These are phyloP conservation scores for Tulasnella sp. DNA, from an alignment of 768 basidiomycete genomes.

Conservation along the genomic window DNA sequence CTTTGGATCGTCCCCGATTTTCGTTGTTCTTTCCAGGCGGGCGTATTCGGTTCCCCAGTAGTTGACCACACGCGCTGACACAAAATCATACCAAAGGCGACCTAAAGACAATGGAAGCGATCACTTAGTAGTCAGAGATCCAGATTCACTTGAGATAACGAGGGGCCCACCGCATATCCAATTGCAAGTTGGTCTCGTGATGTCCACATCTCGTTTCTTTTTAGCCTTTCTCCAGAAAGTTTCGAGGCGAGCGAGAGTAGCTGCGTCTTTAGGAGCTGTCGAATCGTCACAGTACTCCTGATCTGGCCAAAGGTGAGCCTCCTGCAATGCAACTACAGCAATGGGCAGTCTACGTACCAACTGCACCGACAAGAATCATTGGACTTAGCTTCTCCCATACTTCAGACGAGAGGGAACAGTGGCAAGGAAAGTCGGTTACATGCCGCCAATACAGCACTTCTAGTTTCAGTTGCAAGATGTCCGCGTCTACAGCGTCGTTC, in stretches of 20 bases:
- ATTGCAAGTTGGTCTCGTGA: neutral
- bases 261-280: neutral
- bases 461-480: neutral
- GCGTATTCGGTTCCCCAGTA: slow-evolving; percentile 7
- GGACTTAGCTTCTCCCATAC: neutral
- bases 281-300: neutral
- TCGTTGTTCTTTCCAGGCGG: neutral
- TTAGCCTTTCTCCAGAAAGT: neutral
- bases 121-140: no score
- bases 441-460: slow-evolving; percentile 2
- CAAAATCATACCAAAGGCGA: slow-evolving; percentile 1
- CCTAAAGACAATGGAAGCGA: neutral
- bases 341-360: neutral
- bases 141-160: neutral
- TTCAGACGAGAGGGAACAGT: neutral
- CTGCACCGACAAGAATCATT: neutral
- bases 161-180: neutral
- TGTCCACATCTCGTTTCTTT: neutral
- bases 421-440: slow-evolving; percentile 14
- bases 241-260: neutral
- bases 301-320: neutral
- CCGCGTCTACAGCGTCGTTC: neutral
- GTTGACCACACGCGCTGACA: neutral
- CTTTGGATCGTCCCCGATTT: neutral
- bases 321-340: neutral